These are phyloP conservation scores for Craspedostauros australis DNA, from an alignment of 108 stramenopile genomes.

Conservation along the genomic window DNA sequence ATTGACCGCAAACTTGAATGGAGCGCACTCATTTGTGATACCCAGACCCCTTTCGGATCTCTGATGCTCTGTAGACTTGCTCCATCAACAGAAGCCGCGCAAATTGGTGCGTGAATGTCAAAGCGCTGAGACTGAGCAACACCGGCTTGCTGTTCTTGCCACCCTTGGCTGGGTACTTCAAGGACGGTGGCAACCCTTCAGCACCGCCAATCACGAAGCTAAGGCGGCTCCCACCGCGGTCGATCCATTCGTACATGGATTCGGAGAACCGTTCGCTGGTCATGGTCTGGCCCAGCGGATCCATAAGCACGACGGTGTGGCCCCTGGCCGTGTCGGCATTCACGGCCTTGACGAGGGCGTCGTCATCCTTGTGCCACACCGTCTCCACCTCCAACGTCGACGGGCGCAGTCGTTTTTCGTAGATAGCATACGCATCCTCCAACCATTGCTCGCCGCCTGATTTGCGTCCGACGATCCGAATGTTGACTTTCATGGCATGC, in stretches of 20 bases:
- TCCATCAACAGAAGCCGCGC: conserved; percentile 81
- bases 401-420: conserved; percentile 58
- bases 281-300: conserved; percentile 59
- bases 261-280: conserved; percentile 73
- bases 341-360: conserved; percentile 64
- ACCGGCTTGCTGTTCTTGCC: conserved; percentile 6
- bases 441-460: conserved; percentile 71
- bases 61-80: conserved; percentile 87
- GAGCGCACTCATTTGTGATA: conserved; percentile 86
- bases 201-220: conserved; percentile 91
- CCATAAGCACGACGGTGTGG: conserved; percentile 62
- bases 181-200: conserved; percentile 76
- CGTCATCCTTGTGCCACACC: conserved; percentile 85
- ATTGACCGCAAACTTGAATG: no score
- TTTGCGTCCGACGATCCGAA: conserved; percentile 78
- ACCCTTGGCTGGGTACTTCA: conserved; percentile 29
- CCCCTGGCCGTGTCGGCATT: conserved; percentile 45
- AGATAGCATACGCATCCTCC: conserved; percentile 63
- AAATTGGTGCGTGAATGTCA: conserved; percentile 93
- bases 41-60: conserved; percentile 83
- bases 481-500: conserved; percentile 70
- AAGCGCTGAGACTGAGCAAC: conserved; percentile 56
- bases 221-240: conserved; percentile 80
- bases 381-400: conserved; percentile 65
- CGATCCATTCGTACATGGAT: conserved; percentile 76